phyloP scores from a whole-genome alignment of 2,329 filamentous ascomycete species.

The Epichloe elymi region DNA sequence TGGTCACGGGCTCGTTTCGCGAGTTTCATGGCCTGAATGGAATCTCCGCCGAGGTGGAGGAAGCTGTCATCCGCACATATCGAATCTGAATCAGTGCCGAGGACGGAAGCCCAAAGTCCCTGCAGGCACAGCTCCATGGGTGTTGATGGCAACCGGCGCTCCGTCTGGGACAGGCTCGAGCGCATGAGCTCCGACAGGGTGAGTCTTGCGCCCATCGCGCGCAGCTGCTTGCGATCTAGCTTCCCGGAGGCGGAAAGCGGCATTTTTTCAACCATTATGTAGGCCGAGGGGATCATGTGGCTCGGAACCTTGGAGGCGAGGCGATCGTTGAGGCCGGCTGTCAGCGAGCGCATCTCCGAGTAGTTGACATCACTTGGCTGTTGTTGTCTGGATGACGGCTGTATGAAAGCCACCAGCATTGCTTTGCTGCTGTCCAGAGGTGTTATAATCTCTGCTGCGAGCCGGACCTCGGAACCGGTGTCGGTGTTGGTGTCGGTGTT shows the following conservation, averaged over 20 bases:
- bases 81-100: background rate
- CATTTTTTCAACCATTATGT: background rate
- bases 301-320: background rate
- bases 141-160: slow-evolving; percentile 3
- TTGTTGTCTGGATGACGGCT: background rate
- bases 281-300: slow-evolving; percentile 2
- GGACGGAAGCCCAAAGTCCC: slow-evolving; percentile 1
- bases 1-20: background rate
- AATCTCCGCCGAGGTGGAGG: slow-evolving; percentile 7
- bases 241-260: slow-evolving; percentile 2
- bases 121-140: slow-evolving; percentile 9
- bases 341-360: background rate
- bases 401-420: slow-evolving; percentile 4
- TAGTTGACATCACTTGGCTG: background rate
- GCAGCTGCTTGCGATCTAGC: slow-evolving; percentile 2
- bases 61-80: slow-evolving; percentile 7
- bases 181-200: background rate
- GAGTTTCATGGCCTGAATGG: slow-evolving; percentile 7
- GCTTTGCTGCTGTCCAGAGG: slow-evolving; percentile 1
- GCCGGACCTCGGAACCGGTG: background rate
- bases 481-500: background rate
- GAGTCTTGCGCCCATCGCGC: background rate
- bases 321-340: background rate
- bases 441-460: slow-evolving; percentile 5
- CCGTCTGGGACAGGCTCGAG: background rate